Percentiles rank a stretch among this genome's conserved stretches.
Evolutionary conservation across 2,329 filamentous ascomycete genomes (phyloP).

Genomic region (Apiospora saccharicola): DNA sequence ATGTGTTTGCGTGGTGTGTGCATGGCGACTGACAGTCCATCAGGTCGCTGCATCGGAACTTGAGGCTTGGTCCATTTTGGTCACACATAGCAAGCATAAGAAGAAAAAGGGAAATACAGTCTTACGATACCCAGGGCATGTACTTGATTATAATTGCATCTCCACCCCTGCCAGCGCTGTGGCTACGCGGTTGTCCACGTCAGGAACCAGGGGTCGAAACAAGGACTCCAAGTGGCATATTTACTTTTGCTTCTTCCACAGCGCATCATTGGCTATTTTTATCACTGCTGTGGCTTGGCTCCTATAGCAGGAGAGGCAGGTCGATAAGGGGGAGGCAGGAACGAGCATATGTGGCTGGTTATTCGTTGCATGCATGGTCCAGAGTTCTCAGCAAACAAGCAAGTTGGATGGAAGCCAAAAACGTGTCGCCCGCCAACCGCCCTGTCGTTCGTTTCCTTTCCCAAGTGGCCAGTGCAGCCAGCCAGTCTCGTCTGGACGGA

Average conservation of each 20-base stretch:
- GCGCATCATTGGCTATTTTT: neutral
- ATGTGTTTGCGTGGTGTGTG: neutral
- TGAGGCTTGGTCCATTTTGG: neutral
- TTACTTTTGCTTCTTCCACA: neutral
- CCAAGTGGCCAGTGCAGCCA: neutral
- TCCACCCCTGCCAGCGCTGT: neutral
- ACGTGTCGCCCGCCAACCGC: neutral
- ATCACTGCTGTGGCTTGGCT: neutral
- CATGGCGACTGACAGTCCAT: neutral
- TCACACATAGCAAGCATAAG: conserved; percentile 6
- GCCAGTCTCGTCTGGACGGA: too few relatives aligned
- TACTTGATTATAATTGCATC: neutral
- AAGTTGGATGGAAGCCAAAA: neutral
- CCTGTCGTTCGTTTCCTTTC: neutral
- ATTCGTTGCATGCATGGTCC: neutral
- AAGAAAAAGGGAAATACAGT: neutral
- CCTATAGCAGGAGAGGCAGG: neutral
- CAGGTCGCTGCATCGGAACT: neutral
- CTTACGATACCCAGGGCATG: conserved; percentile 1
- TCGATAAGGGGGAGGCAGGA: neutral
- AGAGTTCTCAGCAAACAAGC: neutral
- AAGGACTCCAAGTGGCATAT: neutral
- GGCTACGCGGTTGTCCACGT: neutral
- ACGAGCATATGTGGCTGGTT: neutral
- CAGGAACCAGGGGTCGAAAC: conserved; percentile 7